These are phyloP conservation scores for Tremella yokohamensis DNA, from an alignment of 768 basidiomycete species.

Conservation along the genomic window DNA sequence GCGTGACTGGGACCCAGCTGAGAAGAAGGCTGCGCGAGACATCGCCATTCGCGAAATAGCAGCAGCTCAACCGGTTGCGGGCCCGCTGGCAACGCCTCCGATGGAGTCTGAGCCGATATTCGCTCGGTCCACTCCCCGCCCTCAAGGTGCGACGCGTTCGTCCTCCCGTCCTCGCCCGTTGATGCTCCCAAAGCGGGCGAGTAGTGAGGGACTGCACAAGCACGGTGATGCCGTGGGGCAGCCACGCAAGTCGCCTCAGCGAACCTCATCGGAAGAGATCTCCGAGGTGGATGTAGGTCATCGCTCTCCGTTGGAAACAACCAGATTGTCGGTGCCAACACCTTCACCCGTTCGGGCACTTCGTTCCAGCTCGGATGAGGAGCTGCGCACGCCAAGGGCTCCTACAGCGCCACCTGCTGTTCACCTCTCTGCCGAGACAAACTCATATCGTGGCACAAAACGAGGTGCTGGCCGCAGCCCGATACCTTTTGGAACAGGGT, in stretches of 20 bases:
- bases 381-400: conserved; percentile 4
- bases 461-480: conserved; percentile 20
- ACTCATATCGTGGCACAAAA: conserved; percentile 28
- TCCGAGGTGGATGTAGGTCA: not conserved
- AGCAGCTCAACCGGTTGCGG: conserved; percentile 11
- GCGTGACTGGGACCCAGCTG: conserved; percentile 6
- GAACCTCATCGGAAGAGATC: conserved; percentile 9
- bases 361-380: not conserved
- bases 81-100: conserved; percentile 38
- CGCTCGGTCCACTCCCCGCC: not conserved
- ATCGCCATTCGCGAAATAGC: conserved; percentile 28
- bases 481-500: not conserved
- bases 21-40: conserved; percentile 36
- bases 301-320: no score
- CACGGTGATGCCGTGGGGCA: conserved; percentile 41
- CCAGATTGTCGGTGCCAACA: no score
- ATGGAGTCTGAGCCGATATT: conserved; percentile 13
- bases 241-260: conserved; percentile 35
- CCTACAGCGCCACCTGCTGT: not conserved
- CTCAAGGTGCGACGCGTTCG: not conserved
- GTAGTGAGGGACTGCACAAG: conserved; percentile 3
- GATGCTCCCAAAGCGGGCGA: not conserved
- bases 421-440: not conserved
- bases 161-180: conserved; percentile 4
- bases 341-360: no score